Evolutionary conservation across 176 grass and related monocot species (phyloP).

Genomic region (Alloteropsis semialata): DNA sequence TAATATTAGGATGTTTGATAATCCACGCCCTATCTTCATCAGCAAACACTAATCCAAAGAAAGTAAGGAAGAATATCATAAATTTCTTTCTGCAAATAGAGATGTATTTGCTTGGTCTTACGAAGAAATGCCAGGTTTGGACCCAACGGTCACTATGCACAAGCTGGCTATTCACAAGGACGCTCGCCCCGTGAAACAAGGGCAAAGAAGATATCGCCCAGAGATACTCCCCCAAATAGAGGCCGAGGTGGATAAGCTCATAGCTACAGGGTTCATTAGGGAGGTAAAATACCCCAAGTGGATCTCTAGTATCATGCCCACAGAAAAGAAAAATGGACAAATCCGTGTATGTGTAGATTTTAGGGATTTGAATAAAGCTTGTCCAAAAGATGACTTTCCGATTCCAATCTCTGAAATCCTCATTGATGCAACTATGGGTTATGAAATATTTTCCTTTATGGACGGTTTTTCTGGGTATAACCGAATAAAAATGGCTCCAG

Average conservation of each 20-base stretch:
- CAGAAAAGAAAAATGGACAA: too few relatives aligned
- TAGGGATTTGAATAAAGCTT: too few relatives aligned
- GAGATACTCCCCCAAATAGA: too few relatives aligned
- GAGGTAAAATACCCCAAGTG: too few relatives aligned
- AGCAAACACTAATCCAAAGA: neutral
- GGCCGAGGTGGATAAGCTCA: too few relatives aligned
- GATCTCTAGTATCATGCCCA: too few relatives aligned
- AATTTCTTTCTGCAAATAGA: too few relatives aligned
- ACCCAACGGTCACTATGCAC: neutral
- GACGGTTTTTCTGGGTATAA: neutral
- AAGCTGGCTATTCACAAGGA: neutral
- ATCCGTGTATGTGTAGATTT: too few relatives aligned
- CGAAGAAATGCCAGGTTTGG: neutral
- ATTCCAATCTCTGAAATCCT: neutral
- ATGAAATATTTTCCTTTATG: neutral
- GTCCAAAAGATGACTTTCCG: neutral
- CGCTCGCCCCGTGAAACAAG: neutral
- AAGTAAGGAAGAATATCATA: neutral
- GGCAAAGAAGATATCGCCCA: neutral
- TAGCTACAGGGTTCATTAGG: too few relatives aligned
- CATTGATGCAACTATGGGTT: neutral
- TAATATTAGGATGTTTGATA: neutral
- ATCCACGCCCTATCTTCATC: neutral
- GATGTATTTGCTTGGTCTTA: constrained; percentile 6
- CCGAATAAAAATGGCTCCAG: neutral